Percentiles rank a stretch among this genome's conserved stretches.
These are phyloP conservation scores for Phytophthora constricta DNA, from an alignment of 352 stramenopile genomes.

Conservation along the genomic window DNA sequence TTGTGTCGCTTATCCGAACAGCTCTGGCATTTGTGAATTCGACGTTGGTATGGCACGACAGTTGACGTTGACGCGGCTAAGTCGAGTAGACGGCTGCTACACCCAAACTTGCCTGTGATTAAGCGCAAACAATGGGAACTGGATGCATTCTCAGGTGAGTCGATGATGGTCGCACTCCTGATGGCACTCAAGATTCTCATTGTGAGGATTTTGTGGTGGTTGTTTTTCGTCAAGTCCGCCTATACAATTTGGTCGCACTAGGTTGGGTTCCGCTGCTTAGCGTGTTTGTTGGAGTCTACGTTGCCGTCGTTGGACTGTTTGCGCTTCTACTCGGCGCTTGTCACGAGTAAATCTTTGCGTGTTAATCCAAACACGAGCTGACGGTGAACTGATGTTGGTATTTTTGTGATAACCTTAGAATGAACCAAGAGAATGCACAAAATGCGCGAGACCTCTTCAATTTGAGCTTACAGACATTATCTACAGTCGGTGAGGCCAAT, in stretches of 20 bases:
- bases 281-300: constrained; percentile 59
- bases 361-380: background rate
- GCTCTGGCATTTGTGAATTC: constrained; percentile 48
- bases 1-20: constrained; percentile 35
- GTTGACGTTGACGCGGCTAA: constrained; percentile 29
- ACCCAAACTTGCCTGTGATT: constrained; percentile 39
- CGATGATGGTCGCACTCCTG: background rate
- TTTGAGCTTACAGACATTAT: no score
- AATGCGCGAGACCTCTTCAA: no score
- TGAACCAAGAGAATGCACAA: no score
- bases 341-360: constrained; percentile 32
- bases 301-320: constrained; percentile 54
- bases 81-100: constrained; percentile 3
- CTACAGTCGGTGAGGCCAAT: no score
- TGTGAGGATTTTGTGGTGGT: background rate
- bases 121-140: constrained; percentile 58
- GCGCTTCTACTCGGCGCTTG: constrained; percentile 53
- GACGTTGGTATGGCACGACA: constrained; percentile 61
- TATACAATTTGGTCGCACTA: constrained; percentile 67
- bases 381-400: background rate
- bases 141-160: constrained; percentile 27
- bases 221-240: background rate
- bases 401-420: no score
- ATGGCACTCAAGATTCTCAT: background rate
- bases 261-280: constrained; percentile 51